These are phyloP conservation scores for Alnus rubra DNA, from an alignment of 306 rosid genomes.

Conservation along the genomic window DNA sequence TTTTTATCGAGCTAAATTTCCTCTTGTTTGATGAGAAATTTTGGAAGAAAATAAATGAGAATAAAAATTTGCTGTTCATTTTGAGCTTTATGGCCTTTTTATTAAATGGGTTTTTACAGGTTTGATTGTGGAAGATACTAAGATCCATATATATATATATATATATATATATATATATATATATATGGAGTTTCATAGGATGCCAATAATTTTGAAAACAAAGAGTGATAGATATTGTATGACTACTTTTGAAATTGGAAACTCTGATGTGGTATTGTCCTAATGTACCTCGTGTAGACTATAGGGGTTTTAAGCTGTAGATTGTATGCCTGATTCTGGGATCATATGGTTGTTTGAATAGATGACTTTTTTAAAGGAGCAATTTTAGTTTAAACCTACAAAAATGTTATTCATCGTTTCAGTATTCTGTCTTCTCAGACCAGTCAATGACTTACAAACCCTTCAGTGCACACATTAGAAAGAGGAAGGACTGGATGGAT, in stretches of 20 bases:
- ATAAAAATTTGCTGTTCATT: too few relatives aligned
- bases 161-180: too few relatives aligned
- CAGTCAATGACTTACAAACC: background rate
- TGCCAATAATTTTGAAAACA: background rate
- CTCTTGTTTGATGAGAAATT: background rate
- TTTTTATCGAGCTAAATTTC: background rate
- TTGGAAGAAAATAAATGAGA: background rate
- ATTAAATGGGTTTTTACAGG: background rate
- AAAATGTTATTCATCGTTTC: background rate
- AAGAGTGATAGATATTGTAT: background rate
- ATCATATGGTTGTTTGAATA: background rate
- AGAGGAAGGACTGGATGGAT: background rate
- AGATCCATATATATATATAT: too few relatives aligned
- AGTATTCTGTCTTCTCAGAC: background rate
- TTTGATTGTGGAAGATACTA: background rate
- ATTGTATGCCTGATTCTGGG: background rate
- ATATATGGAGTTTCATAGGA: background rate
- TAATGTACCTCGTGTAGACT: background rate
- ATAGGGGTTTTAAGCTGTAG: background rate
- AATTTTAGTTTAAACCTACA: background rate
- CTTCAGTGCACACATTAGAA: background rate
- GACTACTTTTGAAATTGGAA: background rate
- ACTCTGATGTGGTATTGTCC: background rate
- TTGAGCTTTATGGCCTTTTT: background rate
- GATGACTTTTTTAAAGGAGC: background rate